phyloP scores from a whole-genome alignment of 768 basidiomycete species.

The Kwoniella heveanensis region DNA sequence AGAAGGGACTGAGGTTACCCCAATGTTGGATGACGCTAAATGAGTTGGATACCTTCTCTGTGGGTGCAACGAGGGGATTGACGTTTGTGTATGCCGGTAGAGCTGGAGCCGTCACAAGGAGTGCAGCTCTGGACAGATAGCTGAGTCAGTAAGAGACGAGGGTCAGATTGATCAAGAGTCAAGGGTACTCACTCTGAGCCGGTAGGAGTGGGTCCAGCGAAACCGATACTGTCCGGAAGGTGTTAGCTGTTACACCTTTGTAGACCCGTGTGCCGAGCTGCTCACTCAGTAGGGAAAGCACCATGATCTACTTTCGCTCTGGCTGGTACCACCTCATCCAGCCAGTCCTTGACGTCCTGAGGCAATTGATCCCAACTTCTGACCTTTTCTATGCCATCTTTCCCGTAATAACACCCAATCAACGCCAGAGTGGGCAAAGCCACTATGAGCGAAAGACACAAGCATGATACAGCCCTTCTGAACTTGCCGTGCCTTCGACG shows the following conservation, averaged over 20 bases:
- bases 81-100: constrained; percentile 44
- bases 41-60: constrained; percentile 16
- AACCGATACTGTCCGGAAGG: constrained; percentile 43
- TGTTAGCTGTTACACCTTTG: background rate
- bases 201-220: constrained; percentile 53
- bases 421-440: constrained; percentile 27
- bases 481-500: constrained; percentile 13
- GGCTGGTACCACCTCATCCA: constrained; percentile 29
- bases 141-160: background rate
- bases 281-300: constrained; percentile 53
- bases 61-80: constrained; percentile 44
- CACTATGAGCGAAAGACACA: constrained; percentile 31
- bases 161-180: too few relatives aligned
- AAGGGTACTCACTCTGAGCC: constrained; percentile 46
- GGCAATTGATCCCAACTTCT: constrained; percentile 41
- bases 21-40: constrained; percentile 54
- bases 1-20: constrained; percentile 55
- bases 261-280: constrained; percentile 1
- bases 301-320: constrained; percentile 25
- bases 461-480: constrained; percentile 24
- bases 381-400: constrained; percentile 24
- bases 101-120: constrained; percentile 47
- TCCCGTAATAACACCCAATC: constrained; percentile 36
- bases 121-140: constrained; percentile 35
- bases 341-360: constrained; percentile 42